Evolutionary conservation across 208 protist genomes (phyloP).

Genomic region (Crithidia fasciculata): DNA sequence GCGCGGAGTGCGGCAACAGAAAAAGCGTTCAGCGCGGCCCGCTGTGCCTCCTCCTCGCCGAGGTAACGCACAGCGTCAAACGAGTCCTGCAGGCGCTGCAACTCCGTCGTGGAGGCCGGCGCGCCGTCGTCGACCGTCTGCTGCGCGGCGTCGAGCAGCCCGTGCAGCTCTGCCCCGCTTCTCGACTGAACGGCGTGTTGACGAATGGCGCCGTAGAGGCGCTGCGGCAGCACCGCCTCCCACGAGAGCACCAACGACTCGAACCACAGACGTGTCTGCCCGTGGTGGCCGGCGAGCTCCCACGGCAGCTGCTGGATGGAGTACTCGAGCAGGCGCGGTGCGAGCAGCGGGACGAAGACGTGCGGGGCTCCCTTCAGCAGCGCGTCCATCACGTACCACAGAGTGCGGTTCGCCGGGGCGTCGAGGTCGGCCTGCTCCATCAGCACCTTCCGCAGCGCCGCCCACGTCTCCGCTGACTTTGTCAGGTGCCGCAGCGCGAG

Average conservation of each 20-base stretch:
- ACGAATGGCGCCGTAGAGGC: constrained; percentile 45
- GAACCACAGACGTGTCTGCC: constrained; percentile 50
- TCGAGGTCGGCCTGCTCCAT: constrained; percentile 53
- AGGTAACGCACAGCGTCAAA: constrained; percentile 69
- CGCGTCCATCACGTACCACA: constrained; percentile 82
- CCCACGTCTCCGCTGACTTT: constrained; percentile 64
- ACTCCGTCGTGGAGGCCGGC: constrained; percentile 36
- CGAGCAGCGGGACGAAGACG: constrained; percentile 75
- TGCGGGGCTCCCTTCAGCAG: constrained; percentile 79
- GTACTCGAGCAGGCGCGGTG: constrained; percentile 71
- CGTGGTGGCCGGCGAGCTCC: constrained; percentile 28
- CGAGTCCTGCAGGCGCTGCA: constrained; percentile 62
- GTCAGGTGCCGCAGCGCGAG: constrained; percentile 67
- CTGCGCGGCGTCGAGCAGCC: constrained; percentile 42
- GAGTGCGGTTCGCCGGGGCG: constrained; percentile 46
- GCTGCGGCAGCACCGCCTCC: constrained; percentile 56
- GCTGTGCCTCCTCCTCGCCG: constrained; percentile 28
- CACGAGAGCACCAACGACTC: constrained; percentile 75
- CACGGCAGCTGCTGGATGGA: constrained; percentile 78
- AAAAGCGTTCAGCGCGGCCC: constrained; percentile 9
- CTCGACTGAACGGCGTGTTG: constrained; percentile 67
- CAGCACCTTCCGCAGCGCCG: constrained; percentile 67
- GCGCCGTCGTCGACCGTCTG: constrained; percentile 30
- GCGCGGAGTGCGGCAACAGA: not conserved
- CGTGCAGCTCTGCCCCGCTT: constrained; percentile 64